Base-by-base conservation (phyloP, 768 basidiomycete species). In the Suillus weaverae region DNA sequence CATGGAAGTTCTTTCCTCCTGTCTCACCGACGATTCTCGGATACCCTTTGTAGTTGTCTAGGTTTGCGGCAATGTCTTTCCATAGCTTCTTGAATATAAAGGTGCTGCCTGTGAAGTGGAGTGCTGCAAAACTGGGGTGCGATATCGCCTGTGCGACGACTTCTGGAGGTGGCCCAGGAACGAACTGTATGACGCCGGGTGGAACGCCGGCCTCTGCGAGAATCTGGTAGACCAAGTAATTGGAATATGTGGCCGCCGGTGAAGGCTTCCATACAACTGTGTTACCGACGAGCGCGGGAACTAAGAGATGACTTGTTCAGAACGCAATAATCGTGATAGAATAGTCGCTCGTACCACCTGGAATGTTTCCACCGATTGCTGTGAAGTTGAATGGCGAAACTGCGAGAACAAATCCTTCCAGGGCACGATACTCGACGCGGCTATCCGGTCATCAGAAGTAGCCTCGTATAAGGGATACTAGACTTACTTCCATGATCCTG, bases 331-430 rank as follows among this genome's bases (percentile, higher is more conserved):
- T 11, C 64, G 9, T 16, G 18, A 20, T 38, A 64, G 38, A 38
- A 39, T 18, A 66, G n/a, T 39, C 32, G 44, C 54, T 44, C 69
- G 61, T 62, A 86, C 89, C 77, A 77, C 86, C 91, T 8, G 90
- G 86, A 41, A 99, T 91, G 77, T 99, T 99, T 16, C 94, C 97
- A 46, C 95, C 97, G 67, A 99, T 99, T 33, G 97, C 97, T 38
- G 97, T 98, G 75, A 95, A 96, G 79, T 99, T 99, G 83, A 99
- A 99, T 0, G 97, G 97, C 8, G 97, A 95, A 46, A 99, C 92
- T 16, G 97, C 97, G 59, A 99, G 85, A 32, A 99, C 94, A 80
- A 99, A 99, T 30, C 97, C 97, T 79, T 99, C 97, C n/a, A 99
- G 84, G 1, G 97, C 87, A 66, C 97, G 93, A 77, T 96, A 99